A percentile compares a stretch with the other conserved stretches of the same genome.
phyloP scores from a whole-genome alignment of 805 yeast genomes.

The Ogataea trehaloabstinens region DNA sequence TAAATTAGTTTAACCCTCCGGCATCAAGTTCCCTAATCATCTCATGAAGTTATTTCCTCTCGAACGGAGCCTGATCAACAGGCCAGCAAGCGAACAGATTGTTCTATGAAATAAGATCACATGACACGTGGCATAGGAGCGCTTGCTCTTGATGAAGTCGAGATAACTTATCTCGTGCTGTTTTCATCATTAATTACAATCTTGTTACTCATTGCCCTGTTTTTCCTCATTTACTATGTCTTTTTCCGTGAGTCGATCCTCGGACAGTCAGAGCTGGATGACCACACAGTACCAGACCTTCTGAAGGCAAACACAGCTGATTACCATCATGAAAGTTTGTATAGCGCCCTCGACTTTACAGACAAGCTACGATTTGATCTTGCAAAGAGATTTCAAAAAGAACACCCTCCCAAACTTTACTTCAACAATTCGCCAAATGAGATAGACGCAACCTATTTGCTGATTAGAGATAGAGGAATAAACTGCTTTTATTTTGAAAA shows the following conservation, averaged over 20 bases:
- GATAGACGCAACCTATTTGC: slow-evolving; percentile 27
- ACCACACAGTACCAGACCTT: slow-evolving; percentile 25
- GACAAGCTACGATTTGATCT: slow-evolving; percentile 27
- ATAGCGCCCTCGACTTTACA: slow-evolving; percentile 16
- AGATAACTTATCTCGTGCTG: slow-evolving; percentile 23
- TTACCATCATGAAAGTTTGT: slow-evolving; percentile 19
- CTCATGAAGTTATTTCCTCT: no score
- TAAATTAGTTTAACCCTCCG: no score
- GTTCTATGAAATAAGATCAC: no score
- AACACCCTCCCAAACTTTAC: slow-evolving; percentile 25
- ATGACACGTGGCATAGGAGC: no score
- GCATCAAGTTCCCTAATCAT: no score
- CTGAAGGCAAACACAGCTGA: slow-evolving; percentile 17
- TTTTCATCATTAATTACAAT: slow-evolving; percentile 28
- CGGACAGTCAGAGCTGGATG: slow-evolving; percentile 12
- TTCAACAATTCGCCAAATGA: slow-evolving; percentile 25
- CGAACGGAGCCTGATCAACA: no score
- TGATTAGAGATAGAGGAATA: slow-evolving; percentile 36
- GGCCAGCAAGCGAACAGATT: no score
- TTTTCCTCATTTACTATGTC: slow-evolving; percentile 25
- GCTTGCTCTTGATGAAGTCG: slow-evolving; percentile 18
- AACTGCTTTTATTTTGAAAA: slow-evolving; percentile 31
- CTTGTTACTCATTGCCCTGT: slow-evolving; percentile 22
- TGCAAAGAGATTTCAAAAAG: slow-evolving; percentile 22
- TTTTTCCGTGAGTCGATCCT: slow-evolving; percentile 24